A percentile compares a stretch with the other conserved stretches of the same genome.
Conservation (phyloP, 495 filamentous ascomycete genomes). For the Terfezia claveryi region DNA sequence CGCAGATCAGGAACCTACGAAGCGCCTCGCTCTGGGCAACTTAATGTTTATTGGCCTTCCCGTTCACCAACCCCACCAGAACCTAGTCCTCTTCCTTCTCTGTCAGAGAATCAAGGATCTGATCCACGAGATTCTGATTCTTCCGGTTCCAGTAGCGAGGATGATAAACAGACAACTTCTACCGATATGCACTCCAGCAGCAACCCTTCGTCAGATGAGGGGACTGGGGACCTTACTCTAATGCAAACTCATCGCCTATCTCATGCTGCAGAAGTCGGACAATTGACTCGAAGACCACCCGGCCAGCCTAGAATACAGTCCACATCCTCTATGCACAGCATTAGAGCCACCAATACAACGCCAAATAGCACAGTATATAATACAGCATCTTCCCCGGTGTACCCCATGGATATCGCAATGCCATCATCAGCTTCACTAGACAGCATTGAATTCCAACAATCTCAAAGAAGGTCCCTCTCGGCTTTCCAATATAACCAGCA, state of each 20-base stretch:
- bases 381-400: not conserved
- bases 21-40: no score
- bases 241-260: slow-evolving; percentile 17
- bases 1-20: no score
- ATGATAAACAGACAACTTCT: not conserved
- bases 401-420: not conserved
- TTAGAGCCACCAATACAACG: not conserved
- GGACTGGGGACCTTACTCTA: slow-evolving; percentile 13
- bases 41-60: no score
- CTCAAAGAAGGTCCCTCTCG: not conserved
- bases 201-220: not conserved
- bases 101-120: not conserved
- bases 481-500: not conserved
- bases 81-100: not conserved
- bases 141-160: not conserved
- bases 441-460: not conserved
- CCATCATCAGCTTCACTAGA: not conserved
- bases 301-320: not conserved
- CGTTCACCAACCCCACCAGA: not conserved
- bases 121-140: not conserved
- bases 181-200: not conserved
- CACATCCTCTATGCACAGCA: not conserved
- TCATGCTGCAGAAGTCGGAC: slow-evolving; percentile 19
- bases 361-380: not conserved
- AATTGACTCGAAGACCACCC: slow-evolving; percentile 3